Evolutionary conservation across 176 grass and related monocot species (phyloP).

Genomic region (Lolium perenne): DNA sequence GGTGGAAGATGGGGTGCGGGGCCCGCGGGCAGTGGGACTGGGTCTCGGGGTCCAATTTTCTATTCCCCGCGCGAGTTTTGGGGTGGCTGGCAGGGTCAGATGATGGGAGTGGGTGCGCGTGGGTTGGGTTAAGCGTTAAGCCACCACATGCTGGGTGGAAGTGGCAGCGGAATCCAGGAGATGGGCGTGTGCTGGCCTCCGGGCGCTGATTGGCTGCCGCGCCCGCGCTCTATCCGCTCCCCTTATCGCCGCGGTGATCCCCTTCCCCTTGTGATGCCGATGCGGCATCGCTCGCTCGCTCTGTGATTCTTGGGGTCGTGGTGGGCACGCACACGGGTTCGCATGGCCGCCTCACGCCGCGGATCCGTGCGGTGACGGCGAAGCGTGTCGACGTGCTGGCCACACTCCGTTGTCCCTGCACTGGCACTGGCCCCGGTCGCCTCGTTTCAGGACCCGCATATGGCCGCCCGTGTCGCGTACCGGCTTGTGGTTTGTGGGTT

Average conservation of each 20-base stretch:
- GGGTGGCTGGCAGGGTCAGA: background rate
- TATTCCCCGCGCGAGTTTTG: slow-evolving; percentile 8
- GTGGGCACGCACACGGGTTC: slow-evolving; percentile 49
- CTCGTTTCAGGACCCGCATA: background rate
- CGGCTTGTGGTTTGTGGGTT: background rate
- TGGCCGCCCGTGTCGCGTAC: background rate
- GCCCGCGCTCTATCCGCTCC: slow-evolving; percentile 55
- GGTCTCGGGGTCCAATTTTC: slow-evolving; percentile 40
- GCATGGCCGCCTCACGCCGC: slow-evolving; percentile 47
- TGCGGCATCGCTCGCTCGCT: too few relatives aligned
- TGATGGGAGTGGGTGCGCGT: background rate
- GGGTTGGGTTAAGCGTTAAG: slow-evolving; percentile 24
- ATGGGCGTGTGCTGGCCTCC: slow-evolving; percentile 41
- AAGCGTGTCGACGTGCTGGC: slow-evolving; percentile 72
- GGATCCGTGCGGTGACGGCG: slow-evolving; percentile 20
- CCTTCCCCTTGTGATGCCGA: too few relatives aligned
- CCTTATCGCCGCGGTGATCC: too few relatives aligned
- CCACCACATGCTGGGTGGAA: too few relatives aligned
- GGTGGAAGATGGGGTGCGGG: slow-evolving; percentile 35
- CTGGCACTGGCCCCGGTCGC: background rate
- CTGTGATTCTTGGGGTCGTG: too few relatives aligned
- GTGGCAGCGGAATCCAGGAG: slow-evolving; percentile 5
- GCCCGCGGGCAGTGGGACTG: slow-evolving; percentile 32
- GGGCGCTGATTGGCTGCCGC: slow-evolving; percentile 69
- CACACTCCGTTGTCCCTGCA: slow-evolving; percentile 43